These are phyloP conservation scores for Kluyveromyces aestuarii DNA, from an alignment of 805 yeast species.

Conservation along the genomic window DNA sequence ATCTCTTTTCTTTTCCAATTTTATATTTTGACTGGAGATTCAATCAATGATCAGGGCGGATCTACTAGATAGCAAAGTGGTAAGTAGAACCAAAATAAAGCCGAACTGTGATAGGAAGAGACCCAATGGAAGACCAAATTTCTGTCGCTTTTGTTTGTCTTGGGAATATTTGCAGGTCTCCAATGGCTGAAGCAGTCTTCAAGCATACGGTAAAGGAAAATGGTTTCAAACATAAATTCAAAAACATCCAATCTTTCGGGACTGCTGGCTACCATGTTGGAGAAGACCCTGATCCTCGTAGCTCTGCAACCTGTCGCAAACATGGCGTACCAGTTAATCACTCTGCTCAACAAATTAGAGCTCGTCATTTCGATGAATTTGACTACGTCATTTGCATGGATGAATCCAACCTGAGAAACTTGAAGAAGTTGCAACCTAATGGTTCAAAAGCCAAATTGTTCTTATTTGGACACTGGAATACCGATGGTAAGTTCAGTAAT, in stretches of 20 bases:
- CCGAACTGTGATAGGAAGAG: neutral
- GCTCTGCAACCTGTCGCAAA: constrained; percentile 54
- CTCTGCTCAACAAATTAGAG: constrained; percentile 56
- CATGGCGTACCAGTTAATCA: constrained; percentile 73
- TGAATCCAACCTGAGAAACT: constrained; percentile 44
- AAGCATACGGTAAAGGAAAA: constrained; percentile 49
- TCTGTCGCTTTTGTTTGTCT: constrained; percentile 85
- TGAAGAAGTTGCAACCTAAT: constrained; percentile 45
- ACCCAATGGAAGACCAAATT: constrained; percentile 14
- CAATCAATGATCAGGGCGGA: neutral
- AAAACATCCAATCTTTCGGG: constrained; percentile 75
- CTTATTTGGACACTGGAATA: constrained; percentile 77
- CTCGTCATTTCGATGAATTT: constrained; percentile 43
- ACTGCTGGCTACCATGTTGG: constrained; percentile 83
- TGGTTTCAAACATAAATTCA: constrained; percentile 33
- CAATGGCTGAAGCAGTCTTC: constrained; percentile 96
- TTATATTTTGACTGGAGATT: neutral
- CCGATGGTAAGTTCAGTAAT: constrained; percentile 37
- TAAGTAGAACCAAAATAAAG: neutral
- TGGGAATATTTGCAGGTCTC: constrained; percentile 91
- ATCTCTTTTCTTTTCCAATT: too few species aligned
- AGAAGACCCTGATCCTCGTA: constrained; percentile 69
- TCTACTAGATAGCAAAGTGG: neutral
- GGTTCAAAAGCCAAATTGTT: constrained; percentile 39
- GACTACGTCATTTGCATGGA: constrained; percentile 71